Conservation (phyloP, 805 yeast genomes). For the Hanseniaspora nectarophila region DNA sequence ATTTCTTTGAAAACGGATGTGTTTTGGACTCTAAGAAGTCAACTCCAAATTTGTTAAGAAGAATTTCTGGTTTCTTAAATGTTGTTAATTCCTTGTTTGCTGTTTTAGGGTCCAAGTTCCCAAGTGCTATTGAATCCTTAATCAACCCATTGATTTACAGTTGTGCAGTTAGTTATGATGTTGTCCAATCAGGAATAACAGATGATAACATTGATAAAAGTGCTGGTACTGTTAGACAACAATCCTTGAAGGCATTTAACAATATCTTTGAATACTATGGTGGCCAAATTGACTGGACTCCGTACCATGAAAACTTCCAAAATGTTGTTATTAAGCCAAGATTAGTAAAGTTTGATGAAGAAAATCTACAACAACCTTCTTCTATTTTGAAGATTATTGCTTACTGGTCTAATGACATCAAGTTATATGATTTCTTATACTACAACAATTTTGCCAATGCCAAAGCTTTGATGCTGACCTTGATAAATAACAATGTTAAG, state of each 20-base stretch:
- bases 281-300: constrained; percentile 43
- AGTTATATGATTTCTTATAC: constrained; percentile 41
- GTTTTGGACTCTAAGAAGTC: constrained; percentile 22
- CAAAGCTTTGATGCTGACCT: constrained; percentile 41
- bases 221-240: constrained; percentile 50
- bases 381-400: constrained; percentile 56
- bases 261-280: constrained; percentile 45
- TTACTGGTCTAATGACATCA: constrained; percentile 41
- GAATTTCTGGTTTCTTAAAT: constrained; percentile 53
- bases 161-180: constrained; percentile 41
- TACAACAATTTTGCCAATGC: constrained; percentile 46
- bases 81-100: constrained; percentile 23
- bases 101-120: constrained; percentile 47
- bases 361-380: constrained; percentile 75
- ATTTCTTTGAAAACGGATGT: constrained; percentile 26
- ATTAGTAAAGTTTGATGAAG: constrained; percentile 53
- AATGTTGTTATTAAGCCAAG: constrained; percentile 49
- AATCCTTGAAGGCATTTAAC: constrained; percentile 54
- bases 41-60: constrained; percentile 32
- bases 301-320: constrained; percentile 41
- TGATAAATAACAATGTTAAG: constrained; percentile 49
- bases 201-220: constrained; percentile 31
- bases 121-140: constrained; percentile 37
- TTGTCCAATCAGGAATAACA: constrained; percentile 22
- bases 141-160: constrained; percentile 48